Evolutionary conservation across 768 basidiomycete species (phyloP), one percentile per base, ranked within the genome.

Genomic region (Nidularia pulvinata): DNA sequence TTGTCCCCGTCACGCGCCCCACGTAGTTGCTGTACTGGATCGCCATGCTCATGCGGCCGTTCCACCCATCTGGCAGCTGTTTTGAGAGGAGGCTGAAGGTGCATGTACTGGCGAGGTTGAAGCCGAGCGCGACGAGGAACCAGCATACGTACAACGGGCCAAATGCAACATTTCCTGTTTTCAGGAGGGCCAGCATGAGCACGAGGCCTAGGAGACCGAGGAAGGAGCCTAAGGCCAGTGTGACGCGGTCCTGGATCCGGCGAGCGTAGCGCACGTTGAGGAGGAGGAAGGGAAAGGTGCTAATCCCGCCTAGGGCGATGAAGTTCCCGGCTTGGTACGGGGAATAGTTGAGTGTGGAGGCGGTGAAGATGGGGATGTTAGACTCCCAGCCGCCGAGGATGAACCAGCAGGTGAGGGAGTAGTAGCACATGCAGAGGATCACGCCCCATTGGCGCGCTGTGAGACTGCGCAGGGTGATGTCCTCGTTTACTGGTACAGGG

Each of bases 21-120:
- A 71, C 66, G 60, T 82, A 89, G 59, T 85, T 89, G 66, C 84
- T 84, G 57, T 85, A 89, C 62, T 88, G 87, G 43, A 89, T 84
- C 6, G 72, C 77, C 64, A 86, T 65, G 34, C 77, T 81, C n/a
- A 75, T 75, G 30, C 74, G 71, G 30, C 74, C 72, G 59, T 86
- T 88, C 83, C 83, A 88, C 53, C 69, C 66, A 5, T 76, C 73
- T 1, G 88, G 86, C 33, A 89, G 73, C 64, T 86, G 86, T 66
- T 90, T 89, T 56, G 82, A 84, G 30, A 89, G 67, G 52, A 87
- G 63, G 53, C 83, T 84, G 55, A 88, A 69, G 33, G 88, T 88
- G 52, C 84, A 81, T 2, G 85, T 88, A 57, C 79, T 85, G n/a
- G 84, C 80, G 9, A 89, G 70, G 65, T 89, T 89, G 73, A 89